Base-by-base conservation (phyloP, 139 green algal genomes). In the Chlamydomonas eustigma region DNA sequence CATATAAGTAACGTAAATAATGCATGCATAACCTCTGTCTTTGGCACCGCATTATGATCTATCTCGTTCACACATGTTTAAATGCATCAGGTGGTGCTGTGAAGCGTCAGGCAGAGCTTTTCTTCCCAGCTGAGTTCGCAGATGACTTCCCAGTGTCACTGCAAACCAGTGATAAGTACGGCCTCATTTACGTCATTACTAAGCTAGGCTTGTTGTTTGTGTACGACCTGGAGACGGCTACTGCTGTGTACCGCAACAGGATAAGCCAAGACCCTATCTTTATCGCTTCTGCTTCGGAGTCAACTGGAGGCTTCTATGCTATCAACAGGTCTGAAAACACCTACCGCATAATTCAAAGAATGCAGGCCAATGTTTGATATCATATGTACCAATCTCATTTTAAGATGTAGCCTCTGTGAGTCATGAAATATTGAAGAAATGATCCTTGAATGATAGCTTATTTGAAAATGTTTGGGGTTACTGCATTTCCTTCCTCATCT, bases 121-220 rank as follows among this genome's bases (percentile, higher is more conserved):
- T 99, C 80, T 99, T 99, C 83, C 96, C 96, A 2, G 90, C 91
- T 2, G 94, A 99, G 76, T 98, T 98, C 86, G 90, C 90, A n/a
- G 96, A 99, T 71, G 96, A 99, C 83, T 99, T 99, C 75, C 96
- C 96, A 2, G 96, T 99, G 35, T 94, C 93, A 25, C 95, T 99
- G 88, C 93, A 98, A 81, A 84, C 89, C 75, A 50, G 65, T 39
- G 65, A 31, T 32, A 75, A 69, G 64, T 86, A 82, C 37, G 77
- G 80, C 24, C 78, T 87, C 64, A 82, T 88, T 8, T 99, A 99
- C 73, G 92, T 98, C 3, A 86, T 98, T 58, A 98, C 96, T 70
- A 99, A 99, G 88, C 88, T 98, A 24, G 96, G 96, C 71, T 87
- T 98, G 80, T 83, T 99, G 71, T 99, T 99, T 82, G 96, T 99